A percentile compares a stretch with the other conserved stretches of the same genome.
Conservation (phyloP, 306 rosid genomes). For the Rosa multiflora region DNA sequence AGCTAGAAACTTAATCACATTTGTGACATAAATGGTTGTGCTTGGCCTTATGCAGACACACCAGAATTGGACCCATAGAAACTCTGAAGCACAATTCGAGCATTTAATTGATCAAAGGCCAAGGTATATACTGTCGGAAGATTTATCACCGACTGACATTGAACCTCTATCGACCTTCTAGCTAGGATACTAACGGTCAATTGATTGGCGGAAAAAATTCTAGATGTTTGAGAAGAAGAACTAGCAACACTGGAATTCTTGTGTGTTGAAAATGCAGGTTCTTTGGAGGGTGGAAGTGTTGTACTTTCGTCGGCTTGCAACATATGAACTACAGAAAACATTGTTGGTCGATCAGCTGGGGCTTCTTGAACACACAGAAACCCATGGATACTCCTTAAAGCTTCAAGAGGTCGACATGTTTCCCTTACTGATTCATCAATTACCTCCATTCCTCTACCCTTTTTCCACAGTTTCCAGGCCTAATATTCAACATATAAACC, state of each 20-base stretch:
- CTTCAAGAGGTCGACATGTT: background rate
- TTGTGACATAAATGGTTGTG: too few relatives aligned
- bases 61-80: too few relatives aligned
- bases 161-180: background rate
- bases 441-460: constrained; percentile 33
- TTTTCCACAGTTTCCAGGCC: constrained; percentile 24
- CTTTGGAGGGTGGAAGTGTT: constrained; percentile 19
- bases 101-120: too few relatives aligned
- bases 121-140: background rate
- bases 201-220: background rate
- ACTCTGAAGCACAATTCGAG: too few relatives aligned
- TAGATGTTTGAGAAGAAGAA: background rate
- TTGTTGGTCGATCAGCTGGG: constrained; percentile 9
- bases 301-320: background rate
- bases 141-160: background rate
- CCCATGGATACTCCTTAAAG: constrained; percentile 14
- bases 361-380: constrained; percentile 22
- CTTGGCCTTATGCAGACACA: too few relatives aligned
- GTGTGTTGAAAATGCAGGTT: constrained; percentile 15
- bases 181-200: background rate
- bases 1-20: background rate
- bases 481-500: background rate
- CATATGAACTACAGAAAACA: constrained; percentile 11
- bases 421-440: background rate
- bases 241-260: background rate